Conservation (phyloP, 106 monocot genomes). For the Vanilla planifolia region DNA sequence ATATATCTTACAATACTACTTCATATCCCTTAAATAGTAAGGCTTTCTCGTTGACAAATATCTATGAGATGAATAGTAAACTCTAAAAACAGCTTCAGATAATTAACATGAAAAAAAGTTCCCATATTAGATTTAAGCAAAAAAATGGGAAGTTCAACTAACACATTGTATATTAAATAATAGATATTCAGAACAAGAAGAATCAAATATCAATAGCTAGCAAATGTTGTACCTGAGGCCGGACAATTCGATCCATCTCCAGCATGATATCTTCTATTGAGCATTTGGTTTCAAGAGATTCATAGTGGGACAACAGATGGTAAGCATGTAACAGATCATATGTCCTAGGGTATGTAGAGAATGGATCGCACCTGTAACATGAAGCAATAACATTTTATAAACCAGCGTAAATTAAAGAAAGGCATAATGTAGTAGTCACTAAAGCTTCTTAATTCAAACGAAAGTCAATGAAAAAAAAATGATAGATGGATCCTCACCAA, state of each 20-base stretch:
- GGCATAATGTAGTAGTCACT: too few relatives aligned
- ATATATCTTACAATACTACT: too few relatives aligned
- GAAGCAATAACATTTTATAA: neutral
- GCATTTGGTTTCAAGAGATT: slow-evolving; percentile 42
- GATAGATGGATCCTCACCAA: slow-evolving; percentile 48
- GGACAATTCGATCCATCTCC: slow-evolving; percentile 96
- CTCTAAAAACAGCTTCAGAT: too few relatives aligned
- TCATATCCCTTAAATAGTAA: too few relatives aligned
- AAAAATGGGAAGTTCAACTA: too few relatives aligned
- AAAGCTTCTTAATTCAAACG: too few relatives aligned
- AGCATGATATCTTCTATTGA: slow-evolving; percentile 80
- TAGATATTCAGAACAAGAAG: neutral
- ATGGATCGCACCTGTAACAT: slow-evolving; percentile 56
- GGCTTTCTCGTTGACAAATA: too few relatives aligned
- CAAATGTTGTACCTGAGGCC: slow-evolving; percentile 62
- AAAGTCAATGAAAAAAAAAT: neutral
- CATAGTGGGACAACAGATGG: slow-evolving; percentile 79
- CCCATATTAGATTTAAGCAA: too few relatives aligned
- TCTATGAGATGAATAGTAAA: too few relatives aligned
- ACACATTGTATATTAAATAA: too few relatives aligned
- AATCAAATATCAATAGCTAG: neutral
- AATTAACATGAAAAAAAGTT: too few relatives aligned
- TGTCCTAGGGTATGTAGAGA: slow-evolving; percentile 96
- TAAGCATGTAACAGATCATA: slow-evolving; percentile 92
- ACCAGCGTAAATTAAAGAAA: neutral